Conservation (phyloP, 371 early-diverging fungal species). For the Mucor mucedo region DNA sequence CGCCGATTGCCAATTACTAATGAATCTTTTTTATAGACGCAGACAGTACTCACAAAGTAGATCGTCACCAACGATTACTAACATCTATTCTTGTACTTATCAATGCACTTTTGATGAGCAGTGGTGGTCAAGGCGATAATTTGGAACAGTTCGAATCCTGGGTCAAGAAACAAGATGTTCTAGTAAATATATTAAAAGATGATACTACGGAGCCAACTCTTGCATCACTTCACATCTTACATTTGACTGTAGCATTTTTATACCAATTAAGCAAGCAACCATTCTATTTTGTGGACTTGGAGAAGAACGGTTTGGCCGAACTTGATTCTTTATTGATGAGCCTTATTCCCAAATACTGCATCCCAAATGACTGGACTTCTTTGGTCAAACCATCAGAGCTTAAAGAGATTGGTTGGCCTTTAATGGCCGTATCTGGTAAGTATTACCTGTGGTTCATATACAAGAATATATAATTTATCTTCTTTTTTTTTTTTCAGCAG, state of each 20-base stretch:
- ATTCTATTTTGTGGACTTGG: conserved; percentile 28
- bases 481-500: background rate
- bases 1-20: background rate
- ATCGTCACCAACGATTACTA: conserved; percentile 63
- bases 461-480: no score
- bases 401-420: conserved; percentile 20
- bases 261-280: conserved; percentile 45
- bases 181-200: conserved; percentile 63
- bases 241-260: conserved; percentile 47
- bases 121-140: conserved; percentile 47
- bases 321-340: conserved; percentile 15
- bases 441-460: background rate
- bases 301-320: conserved; percentile 11
- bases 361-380: conserved; percentile 25
- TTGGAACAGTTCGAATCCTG: conserved; percentile 48
- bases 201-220: conserved; percentile 35
- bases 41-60: conserved; percentile 13
- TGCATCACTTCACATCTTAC: conserved; percentile 48
- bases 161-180: conserved; percentile 56
- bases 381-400: conserved; percentile 3
- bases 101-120: conserved; percentile 47
- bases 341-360: conserved; percentile 25
- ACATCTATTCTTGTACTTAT: conserved; percentile 64
- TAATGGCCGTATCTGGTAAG: conserved; percentile 20
- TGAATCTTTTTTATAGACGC: background rate